Base-by-base conservation (phyloP, 2,329 filamentous ascomycete genomes). In the Fusarium nematophilum region DNA sequence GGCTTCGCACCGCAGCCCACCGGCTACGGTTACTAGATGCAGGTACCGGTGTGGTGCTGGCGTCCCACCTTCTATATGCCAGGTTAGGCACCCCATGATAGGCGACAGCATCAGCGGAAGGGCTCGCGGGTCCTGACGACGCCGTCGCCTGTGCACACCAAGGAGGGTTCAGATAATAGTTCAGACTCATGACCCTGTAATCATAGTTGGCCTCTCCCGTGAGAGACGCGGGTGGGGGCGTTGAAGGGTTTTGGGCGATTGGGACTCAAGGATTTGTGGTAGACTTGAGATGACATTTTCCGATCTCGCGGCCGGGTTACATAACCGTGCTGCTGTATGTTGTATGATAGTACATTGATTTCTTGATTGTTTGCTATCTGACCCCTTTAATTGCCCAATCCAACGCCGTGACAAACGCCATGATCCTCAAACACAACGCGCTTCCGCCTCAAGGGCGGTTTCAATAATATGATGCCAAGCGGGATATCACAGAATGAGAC, bases 1-100 rank as follows among this genome's bases (percentile, higher is more conserved):
- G 94, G 94, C 53, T 92, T 97, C 70, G 89, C 90, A 55, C 90
- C 93, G 54, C 93, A 97, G 81, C 85, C 91, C 46, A 98, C 94
- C 63, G 93, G 91, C 57, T 93, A 86, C 77, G 84, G 84, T 65
- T 86, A 79, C 75, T 87, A 86, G 72, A 70, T 67, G 68, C 67
- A 71, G 56, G 60, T 65, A 60, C 70, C 68, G 61, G 67, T 67
- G 59, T 71, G 67, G 62, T 61, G 53, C 56, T 71, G 62, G 59
- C 31, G 59, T 45, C 65, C 64, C 48, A 54, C 42, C 33, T 43
- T 57, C 40, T 45, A 43, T 18, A 44, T 48, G 40, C 52, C 53
- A 39, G 42, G 38, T 25, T 31, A 50, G 53, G 49, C 43, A 53
- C 30, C 45, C 23, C 27, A 39, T 47, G 44, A 51, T 38, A 44